Evolutionary conservation across 768 basidiomycete species (phyloP).

Genomic region (Tricholoma terreum): DNA sequence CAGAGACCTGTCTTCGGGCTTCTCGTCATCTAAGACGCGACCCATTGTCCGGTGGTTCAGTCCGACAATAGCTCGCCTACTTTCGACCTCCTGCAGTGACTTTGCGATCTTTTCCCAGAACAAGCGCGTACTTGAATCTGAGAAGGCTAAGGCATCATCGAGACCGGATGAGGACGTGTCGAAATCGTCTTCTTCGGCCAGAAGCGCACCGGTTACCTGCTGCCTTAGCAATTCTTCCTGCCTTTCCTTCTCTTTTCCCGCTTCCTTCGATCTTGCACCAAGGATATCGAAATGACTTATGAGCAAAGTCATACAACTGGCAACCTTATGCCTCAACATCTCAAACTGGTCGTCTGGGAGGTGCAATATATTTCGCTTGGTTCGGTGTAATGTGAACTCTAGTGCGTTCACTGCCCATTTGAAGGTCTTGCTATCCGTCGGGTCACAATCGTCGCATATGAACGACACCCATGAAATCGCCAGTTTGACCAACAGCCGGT

Average conservation of each 20-base stretch:
- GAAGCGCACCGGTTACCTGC: conserved; percentile 45
- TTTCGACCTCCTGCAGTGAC: conserved; percentile 64
- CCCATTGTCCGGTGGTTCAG: conserved; percentile 77
- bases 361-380: conserved; percentile 85
- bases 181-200: conserved; percentile 51
- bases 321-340: conserved; percentile 86
- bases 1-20: conserved; percentile 88
- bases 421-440: conserved; percentile 93
- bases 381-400: conserved; percentile 87
- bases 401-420: conserved; percentile 97
- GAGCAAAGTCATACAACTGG: conserved; percentile 93
- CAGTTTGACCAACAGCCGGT: conserved; percentile 78
- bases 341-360: conserved; percentile 88
- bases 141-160: conserved; percentile 45
- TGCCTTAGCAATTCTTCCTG: conserved; percentile 59
- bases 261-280: conserved; percentile 89
- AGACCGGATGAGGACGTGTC: conserved; percentile 31
- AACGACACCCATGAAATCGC: conserved; percentile 98
- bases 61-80: conserved; percentile 53
- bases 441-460: conserved; percentile 97
- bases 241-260: conserved; percentile 84
- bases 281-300: conserved; percentile 98
- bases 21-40: conserved; percentile 91
- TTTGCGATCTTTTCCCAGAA: conserved; percentile 73
- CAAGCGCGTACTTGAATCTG: conserved; percentile 62